Evolutionary conservation across 2,329 filamentous ascomycete genomes (phyloP).

Genomic region (Phialocephala sp.): DNA sequence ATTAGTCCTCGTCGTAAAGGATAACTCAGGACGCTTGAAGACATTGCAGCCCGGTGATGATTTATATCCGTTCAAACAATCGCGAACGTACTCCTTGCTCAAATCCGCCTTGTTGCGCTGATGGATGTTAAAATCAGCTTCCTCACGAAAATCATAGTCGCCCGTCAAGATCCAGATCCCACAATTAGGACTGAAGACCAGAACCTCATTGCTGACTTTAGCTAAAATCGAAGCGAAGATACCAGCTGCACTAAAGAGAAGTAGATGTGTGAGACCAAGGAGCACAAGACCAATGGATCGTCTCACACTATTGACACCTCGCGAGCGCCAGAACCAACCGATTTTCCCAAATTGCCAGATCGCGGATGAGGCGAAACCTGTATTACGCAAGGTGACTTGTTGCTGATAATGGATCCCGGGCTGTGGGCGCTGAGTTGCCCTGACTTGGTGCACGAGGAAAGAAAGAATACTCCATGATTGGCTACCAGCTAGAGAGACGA

Average conservation of each 20-base stretch:
- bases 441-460: neutral
- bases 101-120: neutral
- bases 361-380: neutral
- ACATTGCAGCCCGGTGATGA: neutral
- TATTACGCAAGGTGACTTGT: neutral
- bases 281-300: neutral
- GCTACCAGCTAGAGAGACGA: conserved; percentile 2
- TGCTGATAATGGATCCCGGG: neutral
- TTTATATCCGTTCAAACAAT: neutral
- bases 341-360: neutral
- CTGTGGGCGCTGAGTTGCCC: neutral
- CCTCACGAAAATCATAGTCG: neutral
- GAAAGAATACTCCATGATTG: neutral
- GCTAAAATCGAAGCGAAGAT: neutral
- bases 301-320: neutral
- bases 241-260: neutral
- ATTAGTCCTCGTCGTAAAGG: neutral
- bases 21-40: neutral
- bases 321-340: neutral
- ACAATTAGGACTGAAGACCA: neutral
- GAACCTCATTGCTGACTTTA: neutral
- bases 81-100: neutral
- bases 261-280: neutral
- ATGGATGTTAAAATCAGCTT: neutral
- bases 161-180: neutral